Evolutionary conservation across 352 stramenopile genomes (phyloP).

Genomic region (Phytopythium mirpurense): DNA sequence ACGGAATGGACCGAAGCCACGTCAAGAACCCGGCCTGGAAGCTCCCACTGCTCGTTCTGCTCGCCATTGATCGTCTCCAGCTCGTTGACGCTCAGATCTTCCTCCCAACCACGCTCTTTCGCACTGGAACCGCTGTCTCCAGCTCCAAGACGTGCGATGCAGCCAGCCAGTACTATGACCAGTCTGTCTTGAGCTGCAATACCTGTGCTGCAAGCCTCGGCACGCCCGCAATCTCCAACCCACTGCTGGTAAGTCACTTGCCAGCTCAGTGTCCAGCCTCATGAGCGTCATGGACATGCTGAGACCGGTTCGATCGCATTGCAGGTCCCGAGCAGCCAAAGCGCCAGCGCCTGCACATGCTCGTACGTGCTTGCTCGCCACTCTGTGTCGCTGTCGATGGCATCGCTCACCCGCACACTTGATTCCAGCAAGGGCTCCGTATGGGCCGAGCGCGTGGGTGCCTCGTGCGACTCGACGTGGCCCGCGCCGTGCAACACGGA

Average conservation of each 20-base stretch:
- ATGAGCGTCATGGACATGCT: not conserved
- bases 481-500: conserved; percentile 50
- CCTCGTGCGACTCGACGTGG: conserved; percentile 50
- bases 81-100: not conserved
- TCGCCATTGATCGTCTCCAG: not conserved
- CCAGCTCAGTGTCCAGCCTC: not conserved
- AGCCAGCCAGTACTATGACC: conserved; percentile 50
- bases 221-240: conserved; percentile 20
- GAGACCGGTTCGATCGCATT: not conserved
- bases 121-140: not conserved
- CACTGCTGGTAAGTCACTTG: conserved; percentile 25
- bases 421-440: conserved; percentile 15
- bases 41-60: not conserved
- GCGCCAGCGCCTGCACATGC: conserved; percentile 24
- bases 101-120: not conserved
- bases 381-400: not conserved
- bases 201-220: conserved; percentile 34
- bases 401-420: not conserved
- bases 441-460: conserved; percentile 18
- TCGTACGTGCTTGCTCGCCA: not conserved
- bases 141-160: conserved; percentile 18
- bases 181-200: conserved; percentile 46
- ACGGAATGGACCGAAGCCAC: not conserved
- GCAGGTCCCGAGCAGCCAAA: conserved; percentile 29
- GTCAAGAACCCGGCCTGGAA: not conserved